Evolutionary conservation across 2,329 filamentous ascomycete genomes (phyloP).

Genomic region (Xylaria sp.): DNA sequence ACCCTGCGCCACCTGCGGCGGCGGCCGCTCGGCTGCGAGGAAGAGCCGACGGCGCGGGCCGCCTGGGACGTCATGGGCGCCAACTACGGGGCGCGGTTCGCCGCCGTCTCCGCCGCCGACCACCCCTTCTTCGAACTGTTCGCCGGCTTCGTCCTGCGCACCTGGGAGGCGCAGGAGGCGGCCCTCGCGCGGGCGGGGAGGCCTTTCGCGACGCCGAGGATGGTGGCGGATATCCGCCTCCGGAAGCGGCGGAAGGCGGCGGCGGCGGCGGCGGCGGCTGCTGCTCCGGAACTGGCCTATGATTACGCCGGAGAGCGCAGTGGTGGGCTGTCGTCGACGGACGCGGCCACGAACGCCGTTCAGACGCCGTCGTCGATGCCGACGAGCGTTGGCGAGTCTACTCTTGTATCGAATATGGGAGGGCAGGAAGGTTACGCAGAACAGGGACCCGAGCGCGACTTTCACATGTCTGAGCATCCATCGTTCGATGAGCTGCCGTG

Average conservation of each 20-base stretch:
- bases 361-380: not conserved
- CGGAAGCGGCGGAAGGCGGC: not conserved
- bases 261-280: no score
- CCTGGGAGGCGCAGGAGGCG: slow-evolving; percentile 7
- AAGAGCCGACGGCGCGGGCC: slow-evolving; percentile 36
- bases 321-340: no score
- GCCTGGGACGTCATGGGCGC: slow-evolving; percentile 50
- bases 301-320: no score
- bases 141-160: not conserved
- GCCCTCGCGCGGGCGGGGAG: not conserved
- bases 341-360: not conserved
- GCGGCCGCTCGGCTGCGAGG: slow-evolving; percentile 6
- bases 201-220: not conserved
- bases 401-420: not conserved
- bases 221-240: not conserved
- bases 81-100: slow-evolving; percentile 45
- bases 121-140: slow-evolving; percentile 4
- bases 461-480: no score
- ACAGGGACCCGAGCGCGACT: no score
- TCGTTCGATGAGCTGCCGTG: no score
- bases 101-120: not conserved
- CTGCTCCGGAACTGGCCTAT: no score
- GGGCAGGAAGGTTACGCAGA: not conserved
- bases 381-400: not conserved
- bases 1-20: slow-evolving; percentile 33